These are phyloP conservation scores for Quercus berberidifolia DNA, from an alignment of 306 rosid genomes.

Conservation along the genomic window DNA sequence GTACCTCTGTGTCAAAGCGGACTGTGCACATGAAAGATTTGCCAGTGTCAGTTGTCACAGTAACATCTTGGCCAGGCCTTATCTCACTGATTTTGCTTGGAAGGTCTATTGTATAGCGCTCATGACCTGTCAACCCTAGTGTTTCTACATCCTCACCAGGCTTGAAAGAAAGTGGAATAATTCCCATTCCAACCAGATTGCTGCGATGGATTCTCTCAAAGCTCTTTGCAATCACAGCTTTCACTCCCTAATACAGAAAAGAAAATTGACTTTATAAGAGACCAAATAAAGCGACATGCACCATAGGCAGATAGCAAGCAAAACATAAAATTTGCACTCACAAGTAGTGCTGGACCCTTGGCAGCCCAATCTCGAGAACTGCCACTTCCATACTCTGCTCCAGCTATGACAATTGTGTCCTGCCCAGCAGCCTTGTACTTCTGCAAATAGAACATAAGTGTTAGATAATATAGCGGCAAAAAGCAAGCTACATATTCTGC, in stretches of 20 bases:
- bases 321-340: constrained; percentile 12
- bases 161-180: constrained; percentile 14
- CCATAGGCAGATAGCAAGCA: not conserved
- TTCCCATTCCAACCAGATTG: constrained; percentile 19
- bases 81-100: constrained; percentile 26
- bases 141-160: constrained; percentile 45
- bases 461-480: not conserved
- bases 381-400: constrained; percentile 44
- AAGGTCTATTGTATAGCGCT: constrained; percentile 32
- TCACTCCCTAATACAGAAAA: constrained; percentile 27
- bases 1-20: constrained; percentile 35
- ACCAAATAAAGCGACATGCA: not conserved
- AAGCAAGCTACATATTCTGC: not conserved
- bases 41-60: constrained; percentile 24
- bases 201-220: constrained; percentile 36
- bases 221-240: constrained; percentile 49
- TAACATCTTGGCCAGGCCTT: constrained; percentile 41
- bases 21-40: constrained; percentile 35
- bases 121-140: constrained; percentile 32
- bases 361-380: constrained; percentile 48
- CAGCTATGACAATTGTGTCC: constrained; percentile 38
- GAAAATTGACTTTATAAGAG: not conserved
- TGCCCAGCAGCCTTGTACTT: constrained; percentile 35
- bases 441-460: constrained; percentile 1
- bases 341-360: constrained; percentile 45